phyloP scores from a whole-genome alignment of 306 rosid genomes.

The Quercus alba region DNA sequence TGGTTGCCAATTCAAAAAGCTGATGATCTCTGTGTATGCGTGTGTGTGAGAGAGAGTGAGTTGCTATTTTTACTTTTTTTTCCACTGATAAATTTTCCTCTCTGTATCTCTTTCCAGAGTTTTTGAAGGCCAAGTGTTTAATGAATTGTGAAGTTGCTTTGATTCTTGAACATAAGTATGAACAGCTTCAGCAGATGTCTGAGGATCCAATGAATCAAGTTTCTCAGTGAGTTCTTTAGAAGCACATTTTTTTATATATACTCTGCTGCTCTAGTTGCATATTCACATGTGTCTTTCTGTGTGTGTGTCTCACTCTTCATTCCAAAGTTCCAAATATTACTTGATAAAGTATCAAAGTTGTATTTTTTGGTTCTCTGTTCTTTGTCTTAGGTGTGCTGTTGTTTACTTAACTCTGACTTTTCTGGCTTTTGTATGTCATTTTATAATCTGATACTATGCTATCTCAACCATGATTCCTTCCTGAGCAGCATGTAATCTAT shows the following conservation, averaged over 20 bases:
- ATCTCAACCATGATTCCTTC: background rate
- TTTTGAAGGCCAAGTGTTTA: conserved; percentile 91
- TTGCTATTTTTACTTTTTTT: no score
- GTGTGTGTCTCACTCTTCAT: no score
- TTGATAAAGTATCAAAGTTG: no score
- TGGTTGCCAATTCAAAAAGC: no score
- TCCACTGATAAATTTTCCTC: background rate
- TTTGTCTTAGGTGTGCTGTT: background rate
- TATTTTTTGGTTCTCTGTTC: background rate
- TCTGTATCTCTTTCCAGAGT: conserved; percentile 38
- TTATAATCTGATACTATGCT: background rate
- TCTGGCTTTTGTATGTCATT: background rate
- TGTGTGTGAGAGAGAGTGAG: no score
- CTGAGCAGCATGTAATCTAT: background rate
- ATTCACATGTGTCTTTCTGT: no score
- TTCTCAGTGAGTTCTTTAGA: conserved; percentile 66
- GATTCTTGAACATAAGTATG: conserved; percentile 94
- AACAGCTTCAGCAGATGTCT: conserved; percentile 92
- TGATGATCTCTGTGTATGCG: no score
- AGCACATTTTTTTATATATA: background rate
- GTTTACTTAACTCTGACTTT: background rate
- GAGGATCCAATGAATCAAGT: conserved; percentile 89
- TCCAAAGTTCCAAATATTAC: no score
- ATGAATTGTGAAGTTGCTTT: conserved; percentile 96
- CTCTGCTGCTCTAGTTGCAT: no score